A percentile compares a stretch with the other conserved stretches of the same genome.
Conservation (phyloP, 129 eudicot species). For the Cynara cardunculus region DNA sequence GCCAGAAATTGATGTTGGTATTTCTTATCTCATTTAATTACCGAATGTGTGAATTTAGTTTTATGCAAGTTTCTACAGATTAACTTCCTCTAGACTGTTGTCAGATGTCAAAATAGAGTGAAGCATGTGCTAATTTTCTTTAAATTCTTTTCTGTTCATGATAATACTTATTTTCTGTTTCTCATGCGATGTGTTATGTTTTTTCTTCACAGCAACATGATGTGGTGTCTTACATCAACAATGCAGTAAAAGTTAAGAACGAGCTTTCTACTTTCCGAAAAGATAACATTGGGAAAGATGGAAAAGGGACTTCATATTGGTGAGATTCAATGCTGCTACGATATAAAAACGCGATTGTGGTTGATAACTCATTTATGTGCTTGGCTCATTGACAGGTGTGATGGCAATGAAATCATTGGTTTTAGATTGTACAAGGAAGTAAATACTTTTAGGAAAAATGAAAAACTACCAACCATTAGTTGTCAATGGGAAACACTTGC, state of each 20-base stretch:
- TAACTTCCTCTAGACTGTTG: neutral
- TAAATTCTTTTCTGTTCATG: neutral
- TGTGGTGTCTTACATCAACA: constrained; percentile 46
- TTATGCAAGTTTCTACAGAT: neutral
- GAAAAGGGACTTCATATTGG: constrained; percentile 69
- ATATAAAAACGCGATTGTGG: neutral
- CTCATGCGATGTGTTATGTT: constrained; percentile 6
- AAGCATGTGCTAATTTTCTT: neutral
- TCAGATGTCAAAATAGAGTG: neutral
- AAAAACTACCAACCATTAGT: constrained; percentile 4
- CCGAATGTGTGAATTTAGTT: neutral
- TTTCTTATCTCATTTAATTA: neutral
- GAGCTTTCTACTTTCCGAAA: constrained; percentile 55
- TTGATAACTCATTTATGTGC: neutral
- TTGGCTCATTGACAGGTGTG: constrained; percentile 51
- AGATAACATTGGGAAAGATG: constrained; percentile 53
- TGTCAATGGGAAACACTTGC: constrained; percentile 86
- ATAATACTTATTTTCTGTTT: neutral
- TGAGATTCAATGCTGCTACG: constrained; percentile 14
- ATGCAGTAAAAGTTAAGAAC: constrained; percentile 45
- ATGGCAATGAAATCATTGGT: constrained; percentile 64
- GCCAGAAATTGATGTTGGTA: neutral
- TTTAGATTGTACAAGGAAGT: constrained; percentile 78
- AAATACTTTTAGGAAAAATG: constrained; percentile 23
- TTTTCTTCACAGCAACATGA: constrained; percentile 70